A percentile compares a stretch with the other conserved stretches of the same genome.
Evolutionary conservation across 768 basidiomycete species (phyloP).

Genomic region (Goffeauzyma gilvescens): DNA sequence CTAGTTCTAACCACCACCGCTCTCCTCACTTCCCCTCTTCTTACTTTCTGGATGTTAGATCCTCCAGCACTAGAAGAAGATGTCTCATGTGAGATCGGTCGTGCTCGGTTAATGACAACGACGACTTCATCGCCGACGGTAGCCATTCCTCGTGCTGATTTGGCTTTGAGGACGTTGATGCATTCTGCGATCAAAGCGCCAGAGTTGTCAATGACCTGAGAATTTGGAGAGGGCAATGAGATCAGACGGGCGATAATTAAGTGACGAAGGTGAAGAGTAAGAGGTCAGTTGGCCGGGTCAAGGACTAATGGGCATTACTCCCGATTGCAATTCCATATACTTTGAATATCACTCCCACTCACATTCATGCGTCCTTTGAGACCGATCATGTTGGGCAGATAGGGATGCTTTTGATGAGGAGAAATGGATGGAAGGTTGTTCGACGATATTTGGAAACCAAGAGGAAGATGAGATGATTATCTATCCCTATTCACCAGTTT

Average conservation of each 20-base stretch:
- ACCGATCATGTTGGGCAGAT: slow-evolving; percentile 73
- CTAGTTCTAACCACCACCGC: slow-evolving; percentile 89
- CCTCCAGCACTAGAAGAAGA: slow-evolving; percentile 28
- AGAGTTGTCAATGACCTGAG: slow-evolving; percentile 87
- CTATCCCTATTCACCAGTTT: too few relatives aligned
- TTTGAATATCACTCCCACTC: slow-evolving; percentile 26
- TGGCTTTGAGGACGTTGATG: slow-evolving; percentile 87
- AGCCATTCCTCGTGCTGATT: slow-evolving; percentile 88
- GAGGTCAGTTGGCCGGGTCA: not conserved
- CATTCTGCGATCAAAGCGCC: slow-evolving; percentile 87
- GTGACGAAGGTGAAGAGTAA: not conserved
- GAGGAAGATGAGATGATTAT: too few relatives aligned
- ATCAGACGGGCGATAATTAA: not conserved
- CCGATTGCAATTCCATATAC: not conserved
- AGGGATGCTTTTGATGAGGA: too few relatives aligned
- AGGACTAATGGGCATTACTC: not conserved
- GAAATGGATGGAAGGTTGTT: too few relatives aligned
- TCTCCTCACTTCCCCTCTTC: slow-evolving; percentile 80
- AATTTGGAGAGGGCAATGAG: slow-evolving; percentile 1
- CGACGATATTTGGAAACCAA: too few relatives aligned
- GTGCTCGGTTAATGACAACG: slow-evolving; percentile 78
- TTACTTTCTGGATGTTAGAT: slow-evolving; percentile 65
- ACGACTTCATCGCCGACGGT: slow-evolving; percentile 64
- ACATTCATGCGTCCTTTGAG: slow-evolving; percentile 83
- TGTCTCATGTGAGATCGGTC: slow-evolving; percentile 49